Base-by-base conservation (phyloP, 768 basidiomycete species). In the Pisolithus tinctorius region DNA sequence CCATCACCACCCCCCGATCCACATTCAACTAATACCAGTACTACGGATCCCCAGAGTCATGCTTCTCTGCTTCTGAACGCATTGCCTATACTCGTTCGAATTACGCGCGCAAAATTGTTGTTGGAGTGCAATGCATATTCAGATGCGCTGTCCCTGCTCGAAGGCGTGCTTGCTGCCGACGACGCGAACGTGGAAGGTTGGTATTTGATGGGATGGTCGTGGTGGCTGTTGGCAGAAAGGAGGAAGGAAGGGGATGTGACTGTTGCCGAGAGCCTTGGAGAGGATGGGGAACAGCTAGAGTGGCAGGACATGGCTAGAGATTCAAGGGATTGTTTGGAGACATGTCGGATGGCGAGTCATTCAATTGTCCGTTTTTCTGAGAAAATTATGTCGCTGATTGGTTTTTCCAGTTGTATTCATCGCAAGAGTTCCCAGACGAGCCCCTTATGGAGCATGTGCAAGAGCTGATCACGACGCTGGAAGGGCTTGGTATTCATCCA, bases 161-260 rank as follows among this genome's bases (percentile, higher is more conserved):
- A 88, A 41, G 88, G 86, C 11, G 76, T 93, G 9, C 83, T 93
- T 68, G 78, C 84, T 9, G 69, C 83, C 0, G 91, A 94, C 65
- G 88, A 93, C 57, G 78, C 89, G 61, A 86, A 90, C 48, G 84
- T 93, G 11, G 92, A 94, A 59, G 93, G 85, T 1, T 94, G 93
- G 84, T 95, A 95, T 63, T 79, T 95, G 27, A 92, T 94, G 67
- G 93, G 92, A 48, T 96, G 92, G 92, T 86, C 88, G 56, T 92
- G 89, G 74, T 91, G 83, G 71, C 71, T 94, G 43, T 83, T 88
- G 80, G 79, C 82, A 0, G 85, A 88, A 64, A 79, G 84, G 53
- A 81, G 80, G 7, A 76, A 80, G 54, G 82, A 85, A 58, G 76
- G 68, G 11, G 53, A 58, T 75, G 73, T 26, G 77, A 74, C 17